A percentile compares a stretch with the other conserved stretches of the same genome.
These are phyloP conservation scores for Mycena polygramma DNA, from an alignment of 768 basidiomycete species.

Conservation along the genomic window DNA sequence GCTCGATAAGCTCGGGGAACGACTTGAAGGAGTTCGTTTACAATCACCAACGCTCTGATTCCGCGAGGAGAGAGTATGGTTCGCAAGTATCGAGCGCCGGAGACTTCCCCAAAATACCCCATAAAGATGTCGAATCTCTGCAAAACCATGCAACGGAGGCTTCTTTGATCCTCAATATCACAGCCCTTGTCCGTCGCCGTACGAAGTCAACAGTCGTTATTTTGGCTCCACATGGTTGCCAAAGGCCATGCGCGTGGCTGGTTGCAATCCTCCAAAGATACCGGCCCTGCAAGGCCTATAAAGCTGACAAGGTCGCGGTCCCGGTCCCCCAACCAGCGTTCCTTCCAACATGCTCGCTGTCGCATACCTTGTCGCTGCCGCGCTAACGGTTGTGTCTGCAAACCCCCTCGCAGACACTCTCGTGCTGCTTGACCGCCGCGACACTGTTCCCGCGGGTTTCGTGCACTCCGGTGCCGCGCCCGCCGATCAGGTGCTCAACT, in stretches of 20 bases:
- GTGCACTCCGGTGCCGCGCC: conserved; percentile 38
- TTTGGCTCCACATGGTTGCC: conserved; percentile 21
- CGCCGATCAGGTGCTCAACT: conserved; percentile 39
- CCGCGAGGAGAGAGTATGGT: too few relatives aligned
- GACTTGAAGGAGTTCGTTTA: too few relatives aligned
- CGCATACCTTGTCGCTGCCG: conserved; percentile 28
- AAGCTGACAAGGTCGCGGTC: neutral
- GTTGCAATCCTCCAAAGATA: conserved; percentile 18
- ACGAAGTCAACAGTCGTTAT: neutral
- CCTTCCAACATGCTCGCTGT: conserved; percentile 30
- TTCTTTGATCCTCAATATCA: neutral
- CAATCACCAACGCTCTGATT: too few relatives aligned
- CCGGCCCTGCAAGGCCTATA: conserved; percentile 14
- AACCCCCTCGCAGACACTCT: conserved; percentile 30
- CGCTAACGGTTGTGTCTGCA: conserved; percentile 35
- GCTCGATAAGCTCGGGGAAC: too few relatives aligned
- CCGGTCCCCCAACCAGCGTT: neutral
- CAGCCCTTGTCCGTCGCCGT: too few relatives aligned
- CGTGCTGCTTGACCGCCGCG: conserved; percentile 41
- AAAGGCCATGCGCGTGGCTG: conserved; percentile 21
- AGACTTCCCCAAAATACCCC: too few relatives aligned
- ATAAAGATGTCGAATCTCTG: too few relatives aligned
- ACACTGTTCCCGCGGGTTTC: conserved; percentile 43
- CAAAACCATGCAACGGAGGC: neutral
- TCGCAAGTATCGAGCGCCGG: too few relatives aligned